phyloP scores from a whole-genome alignment of 306 rosid genomes.

The Herpetospermum pedunculosum region DNA sequence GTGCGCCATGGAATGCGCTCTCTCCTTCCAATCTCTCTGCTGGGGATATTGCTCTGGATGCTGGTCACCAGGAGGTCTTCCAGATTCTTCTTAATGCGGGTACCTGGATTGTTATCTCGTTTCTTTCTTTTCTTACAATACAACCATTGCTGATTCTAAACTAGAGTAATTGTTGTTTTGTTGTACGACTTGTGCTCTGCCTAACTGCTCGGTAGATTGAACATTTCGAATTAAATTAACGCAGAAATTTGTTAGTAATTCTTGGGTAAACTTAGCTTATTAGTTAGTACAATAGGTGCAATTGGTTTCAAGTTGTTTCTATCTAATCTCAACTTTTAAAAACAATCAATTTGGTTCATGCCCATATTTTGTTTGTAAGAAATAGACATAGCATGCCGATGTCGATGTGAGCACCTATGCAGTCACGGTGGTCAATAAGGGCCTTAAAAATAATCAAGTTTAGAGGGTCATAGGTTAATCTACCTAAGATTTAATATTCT shows the following conservation, averaged over 20 bases:
- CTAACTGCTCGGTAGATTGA: not conserved
- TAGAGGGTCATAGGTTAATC: no score
- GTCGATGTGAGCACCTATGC: no score
- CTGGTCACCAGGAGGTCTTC: constrained; percentile 50
- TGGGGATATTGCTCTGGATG: constrained; percentile 63
- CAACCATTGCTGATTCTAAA: not conserved
- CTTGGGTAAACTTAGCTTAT: not conserved
- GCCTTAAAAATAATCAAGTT: no score
- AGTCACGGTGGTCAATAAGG: no score
- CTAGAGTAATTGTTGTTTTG: not conserved
- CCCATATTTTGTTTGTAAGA: not conserved
- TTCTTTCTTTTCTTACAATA: not conserved
- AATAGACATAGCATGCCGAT: not conserved
- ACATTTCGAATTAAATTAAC: not conserved
- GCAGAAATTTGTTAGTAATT: not conserved
- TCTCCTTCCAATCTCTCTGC: constrained; percentile 70
- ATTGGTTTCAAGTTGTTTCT: not conserved
- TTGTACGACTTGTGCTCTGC: not conserved
- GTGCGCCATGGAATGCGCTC: constrained; percentile 95
- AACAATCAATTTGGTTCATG: not conserved
- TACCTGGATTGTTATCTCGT: constrained; percentile 8
- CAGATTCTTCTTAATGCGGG: constrained; percentile 68
- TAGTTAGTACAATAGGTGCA: not conserved
- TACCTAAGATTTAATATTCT: no score
- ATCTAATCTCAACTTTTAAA: not conserved